Conservation (phyloP, 1,284 basidiomycete species). For the Pseudozyma tsukubaensis region DNA sequence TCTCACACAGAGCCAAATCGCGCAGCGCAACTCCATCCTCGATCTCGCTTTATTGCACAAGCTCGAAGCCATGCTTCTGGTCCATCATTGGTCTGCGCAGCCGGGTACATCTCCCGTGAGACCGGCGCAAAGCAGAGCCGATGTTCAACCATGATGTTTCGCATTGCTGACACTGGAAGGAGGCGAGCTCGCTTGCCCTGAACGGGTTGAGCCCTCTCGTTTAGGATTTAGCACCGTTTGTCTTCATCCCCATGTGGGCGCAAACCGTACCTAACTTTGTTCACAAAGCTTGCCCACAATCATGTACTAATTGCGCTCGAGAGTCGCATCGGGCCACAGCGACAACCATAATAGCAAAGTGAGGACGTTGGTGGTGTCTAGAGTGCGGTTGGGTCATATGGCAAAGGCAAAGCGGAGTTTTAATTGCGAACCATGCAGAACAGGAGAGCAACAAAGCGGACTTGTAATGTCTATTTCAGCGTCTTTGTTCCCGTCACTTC, state of each 20-base stretch:
- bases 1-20: too few species aligned
- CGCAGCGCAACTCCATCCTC: too few species aligned
- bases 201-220: conserved; percentile 1
- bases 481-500: too few species aligned
- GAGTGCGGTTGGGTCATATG: too few species aligned
- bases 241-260: conserved; percentile 9
- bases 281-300: not conserved
- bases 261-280: conserved; percentile 2
- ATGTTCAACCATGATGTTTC: not conserved
- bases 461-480: too few species aligned
- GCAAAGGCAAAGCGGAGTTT: too few species aligned
- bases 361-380: too few species aligned
- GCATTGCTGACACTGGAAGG: conserved; percentile 2
- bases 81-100: not conserved
- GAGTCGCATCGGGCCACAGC: not conserved
- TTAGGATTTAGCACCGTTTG: conserved; percentile 12
- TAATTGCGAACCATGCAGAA: too few species aligned
- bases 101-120: not conserved
- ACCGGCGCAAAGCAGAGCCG: not conserved
- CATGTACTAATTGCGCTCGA: not conserved
- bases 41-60: too few species aligned
- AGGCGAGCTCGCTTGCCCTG: conserved; percentile 28
- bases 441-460: too few species aligned
- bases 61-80: too few species aligned
- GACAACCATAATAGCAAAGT: too few species aligned